Conservation (phyloP, 306 rosid species). For the Lathyrus tuberosus region DNA sequence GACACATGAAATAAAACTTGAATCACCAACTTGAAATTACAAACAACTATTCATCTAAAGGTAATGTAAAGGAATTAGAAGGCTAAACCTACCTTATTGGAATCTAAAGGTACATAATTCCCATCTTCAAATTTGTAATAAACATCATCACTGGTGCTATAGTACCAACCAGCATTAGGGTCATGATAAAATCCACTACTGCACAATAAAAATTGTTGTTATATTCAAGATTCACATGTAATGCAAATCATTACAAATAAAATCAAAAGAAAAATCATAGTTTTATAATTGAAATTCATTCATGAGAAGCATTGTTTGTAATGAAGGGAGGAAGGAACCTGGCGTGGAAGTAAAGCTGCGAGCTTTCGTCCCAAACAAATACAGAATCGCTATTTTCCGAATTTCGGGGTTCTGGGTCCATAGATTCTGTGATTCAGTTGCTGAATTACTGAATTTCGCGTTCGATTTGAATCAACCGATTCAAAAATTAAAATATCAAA, state of each 20-base stretch:
- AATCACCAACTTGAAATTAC: constrained; percentile 31
- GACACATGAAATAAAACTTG: constrained; percentile 4
- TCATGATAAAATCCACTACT: constrained; percentile 92
- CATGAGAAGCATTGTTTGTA: not conserved
- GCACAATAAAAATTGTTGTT: constrained; percentile 28
- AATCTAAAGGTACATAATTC: constrained; percentile 69
- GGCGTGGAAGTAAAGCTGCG: constrained; percentile 80
- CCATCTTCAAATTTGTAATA: constrained; percentile 87
- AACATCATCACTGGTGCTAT: constrained; percentile 64
- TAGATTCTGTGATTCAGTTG: constrained; percentile 6
- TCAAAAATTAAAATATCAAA: no score
- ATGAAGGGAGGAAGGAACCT: constrained; percentile 47
- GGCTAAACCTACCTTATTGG: constrained; percentile 44
- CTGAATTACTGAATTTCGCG: not conserved
- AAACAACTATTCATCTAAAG: not conserved
- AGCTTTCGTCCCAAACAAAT: constrained; percentile 78
- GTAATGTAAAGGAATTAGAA: not conserved
- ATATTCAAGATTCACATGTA: constrained; percentile 8
- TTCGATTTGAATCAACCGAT: no score
- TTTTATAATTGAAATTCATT: not conserved
- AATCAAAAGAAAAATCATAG: not conserved
- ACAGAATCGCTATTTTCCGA: constrained; percentile 44
- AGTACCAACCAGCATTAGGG: constrained; percentile 90
- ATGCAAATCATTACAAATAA: not conserved
- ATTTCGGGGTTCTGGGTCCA: constrained; percentile 44